phyloP scores from a whole-genome alignment of 225 moss, liverwort and hornwort genomes.

The Polytrichum commune region DNA sequence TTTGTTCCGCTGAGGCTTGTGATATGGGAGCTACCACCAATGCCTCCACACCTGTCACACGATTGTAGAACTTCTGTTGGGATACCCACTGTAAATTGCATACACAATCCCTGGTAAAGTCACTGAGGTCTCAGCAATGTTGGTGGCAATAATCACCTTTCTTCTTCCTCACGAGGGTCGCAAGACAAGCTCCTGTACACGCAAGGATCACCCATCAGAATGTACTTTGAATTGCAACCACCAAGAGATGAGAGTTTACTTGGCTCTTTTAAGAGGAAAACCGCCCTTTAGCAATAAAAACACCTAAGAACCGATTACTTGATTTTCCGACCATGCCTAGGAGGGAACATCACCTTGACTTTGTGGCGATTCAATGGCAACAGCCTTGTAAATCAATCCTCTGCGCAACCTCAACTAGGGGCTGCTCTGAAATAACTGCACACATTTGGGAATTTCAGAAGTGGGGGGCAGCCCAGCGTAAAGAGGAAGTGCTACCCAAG shows the following conservation, averaged over 20 bases:
- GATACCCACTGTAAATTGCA: constrained; percentile 86
- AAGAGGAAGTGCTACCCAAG: constrained; percentile 69
- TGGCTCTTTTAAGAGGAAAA: too few species aligned
- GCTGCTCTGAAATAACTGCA: too few species aligned
- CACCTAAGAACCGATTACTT: too few species aligned
- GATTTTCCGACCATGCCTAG: too few species aligned
- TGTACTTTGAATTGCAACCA: not conserved
- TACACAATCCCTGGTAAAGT: constrained; percentile 91
- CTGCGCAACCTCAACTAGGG: too few species aligned
- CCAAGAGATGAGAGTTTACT: too few species aligned
- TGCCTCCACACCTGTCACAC: constrained; percentile 82
- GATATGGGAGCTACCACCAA: constrained; percentile 77
- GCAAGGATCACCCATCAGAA: not conserved
- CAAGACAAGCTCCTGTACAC: constrained; percentile 73
- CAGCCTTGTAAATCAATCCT: too few species aligned
- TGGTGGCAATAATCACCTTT: constrained; percentile 89
- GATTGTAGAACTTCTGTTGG: constrained; percentile 92
- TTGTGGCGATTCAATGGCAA: too few species aligned
- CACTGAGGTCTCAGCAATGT: constrained; percentile 92
- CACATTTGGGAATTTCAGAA: not conserved
- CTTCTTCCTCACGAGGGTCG: constrained; percentile 65
- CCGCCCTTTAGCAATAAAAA: too few species aligned
- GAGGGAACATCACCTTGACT: too few species aligned
- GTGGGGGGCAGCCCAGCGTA: constrained; percentile 85
- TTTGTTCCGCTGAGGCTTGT: constrained; percentile 88